Base-by-base conservation (phyloP, 2,329 filamentous ascomycete species). In the Colletotrichum sidae region DNA sequence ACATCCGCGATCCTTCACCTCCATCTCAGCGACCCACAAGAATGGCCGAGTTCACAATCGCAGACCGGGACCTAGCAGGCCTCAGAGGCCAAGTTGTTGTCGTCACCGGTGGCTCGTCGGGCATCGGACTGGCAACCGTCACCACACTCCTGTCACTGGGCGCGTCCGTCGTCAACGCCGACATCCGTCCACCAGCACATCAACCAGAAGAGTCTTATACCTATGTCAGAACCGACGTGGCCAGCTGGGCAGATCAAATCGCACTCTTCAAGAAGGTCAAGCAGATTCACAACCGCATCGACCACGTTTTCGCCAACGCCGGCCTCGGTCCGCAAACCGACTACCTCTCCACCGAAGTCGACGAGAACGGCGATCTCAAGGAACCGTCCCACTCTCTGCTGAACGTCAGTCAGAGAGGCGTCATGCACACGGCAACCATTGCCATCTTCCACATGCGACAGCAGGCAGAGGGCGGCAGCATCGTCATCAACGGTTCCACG, bases 231-330 rank as follows among this genome's bases (percentile, higher is more conserved):
- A 79, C 80, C 3, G 77, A 88, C 66, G 84, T 87, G 2, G 75
- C 80, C 1, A 72, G 76, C 13, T 88, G 86, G 86, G 67, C 74
- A 3, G 81, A 84, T 8, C 78, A 87, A 8, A 74, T 79, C 11
- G 73, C 75, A 0, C 77, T 89, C 10, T 89, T 89, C 77, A 82
- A 83, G 59, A 73, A 78, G 59, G 75, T 84, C 2, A 80, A 81
- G 62, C 74, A 80, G 10, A 88, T 92, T 56, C 86, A 92, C 68
- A 92, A 94, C 72, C 90, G 92, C 67, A 86, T 95, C 66, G 92
- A 92, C 47, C 87, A 92, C 73, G 92, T 92, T 7, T 93, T 94
- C 71, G 88, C 91, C 57, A 89, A 89, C 68, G 87, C 87, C 0
- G 87, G 87, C 13, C 75, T 88, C 37, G 77, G 76, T 0, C 80